A percentile compares a stretch with the other conserved stretches of the same genome.
phyloP scores from a whole-genome alignment of 768 basidiomycete species.

The Suillus subaureus region DNA sequence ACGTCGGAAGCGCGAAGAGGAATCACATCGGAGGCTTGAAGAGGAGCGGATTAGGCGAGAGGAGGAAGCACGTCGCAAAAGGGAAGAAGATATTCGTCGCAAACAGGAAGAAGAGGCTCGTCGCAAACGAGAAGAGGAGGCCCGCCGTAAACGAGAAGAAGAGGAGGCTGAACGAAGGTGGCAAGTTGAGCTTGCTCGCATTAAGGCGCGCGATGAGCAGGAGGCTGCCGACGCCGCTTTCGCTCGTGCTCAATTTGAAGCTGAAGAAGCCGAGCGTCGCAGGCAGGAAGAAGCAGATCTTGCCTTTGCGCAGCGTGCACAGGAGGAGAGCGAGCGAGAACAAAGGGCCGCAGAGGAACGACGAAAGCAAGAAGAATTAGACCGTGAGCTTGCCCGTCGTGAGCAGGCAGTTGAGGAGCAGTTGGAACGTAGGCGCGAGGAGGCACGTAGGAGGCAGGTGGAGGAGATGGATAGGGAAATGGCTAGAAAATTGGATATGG shows the following conservation, averaged over 20 bases:
- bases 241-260: constrained; percentile 37
- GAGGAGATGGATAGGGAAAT: constrained; percentile 40
- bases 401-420: constrained; percentile 35
- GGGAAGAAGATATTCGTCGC: constrained; percentile 45
- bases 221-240: constrained; percentile 42
- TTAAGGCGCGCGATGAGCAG: constrained; percentile 37
- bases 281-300: constrained; percentile 54
- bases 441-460: constrained; percentile 23
- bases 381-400: constrained; percentile 36
- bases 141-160: constrained; percentile 37
- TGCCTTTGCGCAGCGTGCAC: constrained; percentile 70
- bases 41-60: constrained; percentile 35
- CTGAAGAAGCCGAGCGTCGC: constrained; percentile 31
- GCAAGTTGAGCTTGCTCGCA: constrained; percentile 38
- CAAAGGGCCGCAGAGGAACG: constrained; percentile 22
- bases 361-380: constrained; percentile 30
- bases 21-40: constrained; percentile 32
- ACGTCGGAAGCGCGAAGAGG: constrained; percentile 44
- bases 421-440: constrained; percentile 30
- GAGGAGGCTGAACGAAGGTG: constrained; percentile 48
- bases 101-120: constrained; percentile 39
- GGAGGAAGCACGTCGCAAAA: constrained; percentile 49
- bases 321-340: constrained; percentile 39
- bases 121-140: constrained; percentile 34
- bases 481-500: constrained; percentile 54